These are phyloP conservation scores for Gossypium davidsonii DNA, from an alignment of 441 rosid genomes.

Conservation along the genomic window DNA sequence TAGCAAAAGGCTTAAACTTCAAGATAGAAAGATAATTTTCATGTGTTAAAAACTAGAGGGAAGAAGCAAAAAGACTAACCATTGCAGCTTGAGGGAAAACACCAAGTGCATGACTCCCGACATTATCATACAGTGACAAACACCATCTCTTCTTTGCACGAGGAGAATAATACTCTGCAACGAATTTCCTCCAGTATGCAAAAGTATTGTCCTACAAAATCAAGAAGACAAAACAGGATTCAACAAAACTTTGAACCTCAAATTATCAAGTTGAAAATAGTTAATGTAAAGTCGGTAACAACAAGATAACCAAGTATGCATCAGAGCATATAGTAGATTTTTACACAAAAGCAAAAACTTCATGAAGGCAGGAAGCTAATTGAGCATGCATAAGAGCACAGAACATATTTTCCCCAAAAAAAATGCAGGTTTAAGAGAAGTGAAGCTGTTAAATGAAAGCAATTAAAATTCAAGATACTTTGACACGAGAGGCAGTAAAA, in stretches of 20 bases:
- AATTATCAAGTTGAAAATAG: not conserved
- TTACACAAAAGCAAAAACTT: not conserved
- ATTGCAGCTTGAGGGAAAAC: conserved; percentile 92
- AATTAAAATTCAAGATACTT: not conserved
- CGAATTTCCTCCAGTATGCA: conserved; percentile 95
- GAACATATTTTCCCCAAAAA: not conserved
- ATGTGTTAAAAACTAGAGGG: not conserved
- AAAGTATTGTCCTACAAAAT: conserved; percentile 69
- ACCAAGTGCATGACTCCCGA: conserved; percentile 89
- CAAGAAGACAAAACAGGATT: conserved; percentile 11
- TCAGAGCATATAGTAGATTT: not conserved
- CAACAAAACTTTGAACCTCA: conserved; percentile 2
- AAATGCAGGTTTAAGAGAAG: not conserved
- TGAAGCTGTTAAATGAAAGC: not conserved
- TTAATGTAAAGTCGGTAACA: not conserved
- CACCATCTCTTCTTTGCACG: conserved; percentile 99
- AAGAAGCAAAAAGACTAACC: conserved; percentile 44
- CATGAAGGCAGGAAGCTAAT: not conserved
- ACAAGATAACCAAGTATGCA: not conserved
- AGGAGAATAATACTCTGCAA: conserved; percentile 86
- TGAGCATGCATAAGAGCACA: not conserved
- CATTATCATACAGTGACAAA: conserved; percentile 80
- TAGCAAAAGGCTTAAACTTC: not conserved
- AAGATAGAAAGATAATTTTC: not conserved
- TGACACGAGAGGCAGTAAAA: not conserved